Base-by-base conservation (phyloP, 169 alveolate species). In the Prorocentrum cordatum region DNA sequence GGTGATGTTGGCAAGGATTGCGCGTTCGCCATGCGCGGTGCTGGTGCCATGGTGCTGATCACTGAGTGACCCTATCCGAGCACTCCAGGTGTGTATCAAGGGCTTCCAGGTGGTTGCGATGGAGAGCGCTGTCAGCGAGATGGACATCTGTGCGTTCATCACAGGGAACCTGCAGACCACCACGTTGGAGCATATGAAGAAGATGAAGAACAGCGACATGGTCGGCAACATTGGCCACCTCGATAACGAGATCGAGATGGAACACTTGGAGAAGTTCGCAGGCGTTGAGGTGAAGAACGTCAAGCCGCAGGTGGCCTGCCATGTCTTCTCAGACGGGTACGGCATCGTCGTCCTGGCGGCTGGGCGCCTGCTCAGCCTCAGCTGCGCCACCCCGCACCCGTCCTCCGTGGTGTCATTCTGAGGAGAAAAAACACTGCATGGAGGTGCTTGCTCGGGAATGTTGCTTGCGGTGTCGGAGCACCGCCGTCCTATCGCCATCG, bases 331-430 rank as follows among this genome's bases (percentile, higher is more conserved):
- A 26, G 77, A 68, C 24, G 95, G 96, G 35, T 98, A 96, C 93
- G 97, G 97, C 70, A 94, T 98, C 62, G 95, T 97, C 73, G 91
- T 98, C 68, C 94, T 98, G 32, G 98, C 99, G 33, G 94, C 95
- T 86, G 99, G 99, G 12, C 94, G 99, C 90, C 95, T 97, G 59
- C 93, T 97, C 71, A 98, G 97, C 94, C 95, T 98, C 26, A 99
- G 99, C 33, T 98, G 99, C 73, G 99, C 99, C 91, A 97, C 99
- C 71, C 99, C 99, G 1, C 99, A 98, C 92, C 99, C 99, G 32
- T 96, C 99, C 42, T 96, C 97, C 93, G 99, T 98, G 42, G 97
- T 98, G 99, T 96, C 99, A 50, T 95, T 95, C 93, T 96, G 99
- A 9, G 97, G 97, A 95, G 96, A 99, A 42, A 97, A 97, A 92